These are phyloP conservation scores for Eimeria brunetti DNA, from an alignment of 169 alveolate species.

Conservation along the genomic window DNA sequence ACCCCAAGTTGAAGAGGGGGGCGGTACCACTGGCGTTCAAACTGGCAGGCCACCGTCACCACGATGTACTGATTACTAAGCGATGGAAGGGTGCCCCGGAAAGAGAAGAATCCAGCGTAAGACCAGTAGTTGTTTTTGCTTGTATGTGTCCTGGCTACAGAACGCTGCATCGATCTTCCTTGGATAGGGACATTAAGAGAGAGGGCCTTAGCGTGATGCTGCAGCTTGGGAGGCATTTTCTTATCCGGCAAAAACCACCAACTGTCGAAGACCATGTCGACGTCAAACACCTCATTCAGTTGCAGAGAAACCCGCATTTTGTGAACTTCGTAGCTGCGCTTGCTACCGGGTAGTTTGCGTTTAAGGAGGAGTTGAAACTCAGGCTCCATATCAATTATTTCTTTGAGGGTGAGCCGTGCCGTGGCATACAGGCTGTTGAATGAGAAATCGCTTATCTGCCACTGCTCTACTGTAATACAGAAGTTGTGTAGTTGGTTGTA, in stretches of 20 bases:
- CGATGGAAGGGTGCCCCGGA: conserved; percentile 75
- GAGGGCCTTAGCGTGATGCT: conserved; percentile 40
- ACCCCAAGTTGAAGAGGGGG: conserved; percentile 81
- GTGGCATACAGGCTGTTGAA: conserved; percentile 83
- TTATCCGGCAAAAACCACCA: conserved; percentile 85
- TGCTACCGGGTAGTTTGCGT: conserved; percentile 81
- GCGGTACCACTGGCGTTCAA: conserved; percentile 64
- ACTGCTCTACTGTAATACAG: conserved; percentile 83
- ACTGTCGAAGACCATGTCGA: conserved; percentile 83
- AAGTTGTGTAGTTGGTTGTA: conserved; percentile 83
- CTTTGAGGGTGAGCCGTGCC: conserved; percentile 83
- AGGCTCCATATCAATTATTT: conserved; percentile 82
- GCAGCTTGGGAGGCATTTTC: conserved; percentile 69
- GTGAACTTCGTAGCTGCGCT: conserved; percentile 85
- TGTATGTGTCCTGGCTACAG: conserved; percentile 33
- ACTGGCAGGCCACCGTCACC: conserved; percentile 57
- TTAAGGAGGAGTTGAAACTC: conserved; percentile 82
- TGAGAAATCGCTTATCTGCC: conserved; percentile 83
- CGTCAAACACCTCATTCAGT: conserved; percentile 84
- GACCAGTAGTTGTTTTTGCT: conserved; percentile 73
- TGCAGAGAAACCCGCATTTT: conserved; percentile 82
- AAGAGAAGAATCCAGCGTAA: conserved; percentile 62
- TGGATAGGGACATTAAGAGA: conserved; percentile 64
- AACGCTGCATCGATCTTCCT: conserved; percentile 57
- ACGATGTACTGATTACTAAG: conserved; percentile 67